Conservation (phyloP, 257 asterid genomes). For the Apocynum venetum region DNA sequence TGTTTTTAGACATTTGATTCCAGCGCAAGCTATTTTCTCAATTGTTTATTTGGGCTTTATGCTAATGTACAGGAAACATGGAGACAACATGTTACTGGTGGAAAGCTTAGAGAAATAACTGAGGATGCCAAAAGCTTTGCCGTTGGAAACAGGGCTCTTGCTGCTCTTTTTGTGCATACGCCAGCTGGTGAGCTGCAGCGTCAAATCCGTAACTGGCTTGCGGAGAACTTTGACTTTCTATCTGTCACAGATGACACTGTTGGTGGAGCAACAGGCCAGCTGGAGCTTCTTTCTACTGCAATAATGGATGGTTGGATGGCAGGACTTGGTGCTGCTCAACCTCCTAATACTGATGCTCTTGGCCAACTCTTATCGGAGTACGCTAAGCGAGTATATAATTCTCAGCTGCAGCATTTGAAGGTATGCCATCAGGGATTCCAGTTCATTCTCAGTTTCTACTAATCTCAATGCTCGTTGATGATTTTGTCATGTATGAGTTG, state of each 20-base stretch:
- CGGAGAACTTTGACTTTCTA: constrained; percentile 90
- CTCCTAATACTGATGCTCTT: constrained; percentile 91
- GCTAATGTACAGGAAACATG: constrained; percentile 66
- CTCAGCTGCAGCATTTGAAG: constrained; percentile 94
- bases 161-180: constrained; percentile 93
- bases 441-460: background rate
- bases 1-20: constrained; percentile 2
- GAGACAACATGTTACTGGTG: constrained; percentile 97
- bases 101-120: constrained; percentile 91
- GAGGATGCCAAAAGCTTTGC: constrained; percentile 91
- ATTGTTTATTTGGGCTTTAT: constrained; percentile 22
- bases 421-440: constrained; percentile 29
- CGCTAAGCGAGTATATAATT: constrained; percentile 79
- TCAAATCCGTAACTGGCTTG: constrained; percentile 96
- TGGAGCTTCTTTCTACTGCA: constrained; percentile 98
- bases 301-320: constrained; percentile 99
- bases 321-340: constrained; percentile 96
- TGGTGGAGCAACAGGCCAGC: constrained; percentile 91
- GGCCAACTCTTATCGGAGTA: constrained; percentile 95
- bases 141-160: constrained; percentile 84
- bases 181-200: constrained; percentile 99
- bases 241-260: constrained; percentile 71
- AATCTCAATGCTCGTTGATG: background rate
- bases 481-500: background rate
- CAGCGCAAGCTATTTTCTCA: constrained; percentile 1